Base-by-base conservation (phyloP, 805 yeast species). In the Kluyveromyces wickerhamii region DNA sequence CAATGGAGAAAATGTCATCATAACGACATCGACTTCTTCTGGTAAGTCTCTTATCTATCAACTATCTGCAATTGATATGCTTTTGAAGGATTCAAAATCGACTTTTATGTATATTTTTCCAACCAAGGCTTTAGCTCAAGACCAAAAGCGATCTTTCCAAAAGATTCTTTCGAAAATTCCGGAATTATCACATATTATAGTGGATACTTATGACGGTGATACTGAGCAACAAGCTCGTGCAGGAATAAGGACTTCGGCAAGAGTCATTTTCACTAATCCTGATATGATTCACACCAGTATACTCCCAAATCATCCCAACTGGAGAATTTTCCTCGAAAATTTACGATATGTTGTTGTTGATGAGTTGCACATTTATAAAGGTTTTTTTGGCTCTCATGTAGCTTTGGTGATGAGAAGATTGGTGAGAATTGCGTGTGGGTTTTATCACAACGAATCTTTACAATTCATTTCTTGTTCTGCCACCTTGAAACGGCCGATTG, bases 51-150 rank as follows among this genome's bases (percentile, higher is more conserved):
- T 92, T 41, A 83, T 92, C 19, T 92, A 88, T 50, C 98, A 92
- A 56, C 59, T 87, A 2, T 95, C 97, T 0, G 83, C 89, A 2
- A 53, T 88, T 7, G 59, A 65, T 33, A 48, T 61, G 33, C 59
- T 68, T 34, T 66, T 71, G 28, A 47, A 52, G 7, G 65, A 53
- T 27, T 60, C 62, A 8, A 62, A 60, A 21, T 48, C 62, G 1
- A 83, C 94, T 0, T 82, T 95, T 7, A 66, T 94, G 65, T 87
- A 82, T 48, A 77, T 92, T 9, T 92, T 92, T 48, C 99, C 99
- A 2, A 92, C 99, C 0, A 92, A 92, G 52, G 98, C 99, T 0
- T 65, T 92, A 34, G 97, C 99, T 0, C 98, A 92, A 52, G 98
- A 92, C 63, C 99, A 92, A 57, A 79, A 79, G 48, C 65, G 95